Evolutionary conservation across 2,329 filamentous ascomycete genomes (phyloP).

Genomic region (Pseudocercospora musae): DNA sequence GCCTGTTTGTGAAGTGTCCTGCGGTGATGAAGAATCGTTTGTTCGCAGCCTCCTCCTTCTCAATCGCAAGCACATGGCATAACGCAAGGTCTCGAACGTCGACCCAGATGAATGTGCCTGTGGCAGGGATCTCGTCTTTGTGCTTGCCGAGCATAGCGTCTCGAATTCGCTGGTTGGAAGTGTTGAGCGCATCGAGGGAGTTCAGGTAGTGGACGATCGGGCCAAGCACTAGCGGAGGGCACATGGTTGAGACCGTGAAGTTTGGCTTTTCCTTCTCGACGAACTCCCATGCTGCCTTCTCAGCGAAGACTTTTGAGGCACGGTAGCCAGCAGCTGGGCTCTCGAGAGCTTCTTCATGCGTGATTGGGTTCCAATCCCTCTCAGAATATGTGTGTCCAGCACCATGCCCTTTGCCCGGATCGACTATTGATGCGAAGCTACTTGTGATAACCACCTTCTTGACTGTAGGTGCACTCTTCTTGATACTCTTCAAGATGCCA

Average conservation of each 20-base stretch:
- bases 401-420: conserved; percentile 51
- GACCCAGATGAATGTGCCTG: conserved; percentile 33
- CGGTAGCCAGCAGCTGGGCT: conserved; percentile 46
- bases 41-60: conserved; percentile 55
- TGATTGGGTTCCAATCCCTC: conserved; percentile 57
- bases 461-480: conserved; percentile 60
- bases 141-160: conserved; percentile 60
- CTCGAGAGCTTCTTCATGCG: conserved; percentile 47
- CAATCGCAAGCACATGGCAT: conserved; percentile 34
- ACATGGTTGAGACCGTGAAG: conserved; percentile 49
- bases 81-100: conserved; percentile 27
- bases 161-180: conserved; percentile 64
- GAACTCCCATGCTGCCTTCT: conserved; percentile 55
- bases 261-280: conserved; percentile 51
- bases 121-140: conserved; percentile 57
- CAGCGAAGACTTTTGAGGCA: conserved; percentile 60
- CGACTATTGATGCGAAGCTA: conserved; percentile 63
- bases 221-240: conserved; percentile 51
- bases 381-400: conserved; percentile 52
- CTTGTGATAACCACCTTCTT: conserved; percentile 71
- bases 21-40: conserved; percentile 64
- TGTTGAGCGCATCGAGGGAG: conserved; percentile 64
- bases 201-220: conserved; percentile 59
- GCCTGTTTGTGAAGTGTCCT: conserved; percentile 59
- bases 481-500: conserved; percentile 60